These are phyloP conservation scores for Fusarium subtropicale DNA, from an alignment of 2,329 filamentous ascomycete species.

Conservation along the genomic window DNA sequence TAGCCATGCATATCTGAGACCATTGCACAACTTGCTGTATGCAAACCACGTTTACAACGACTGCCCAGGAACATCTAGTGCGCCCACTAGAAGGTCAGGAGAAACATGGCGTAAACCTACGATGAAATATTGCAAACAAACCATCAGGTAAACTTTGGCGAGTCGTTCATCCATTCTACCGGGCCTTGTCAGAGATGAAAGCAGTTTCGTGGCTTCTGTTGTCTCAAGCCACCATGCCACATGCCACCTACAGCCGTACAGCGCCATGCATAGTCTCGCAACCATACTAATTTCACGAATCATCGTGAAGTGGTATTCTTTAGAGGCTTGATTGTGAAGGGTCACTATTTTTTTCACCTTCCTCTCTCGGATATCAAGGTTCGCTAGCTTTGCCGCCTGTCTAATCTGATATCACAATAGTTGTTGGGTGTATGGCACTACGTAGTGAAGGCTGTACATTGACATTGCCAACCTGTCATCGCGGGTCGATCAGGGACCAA, in stretches of 20 bases:
- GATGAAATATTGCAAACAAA: not conserved
- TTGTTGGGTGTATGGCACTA: not conserved
- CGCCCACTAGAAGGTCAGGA: conserved; percentile 30
- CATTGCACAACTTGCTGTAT: not conserved
- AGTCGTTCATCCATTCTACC: conserved; percentile 9
- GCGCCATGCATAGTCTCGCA: conserved; percentile 4
- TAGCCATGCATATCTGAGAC: not conserved
- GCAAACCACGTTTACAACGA: not conserved
- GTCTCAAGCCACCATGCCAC: conserved; percentile 14
- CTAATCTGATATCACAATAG: conserved; percentile 11
- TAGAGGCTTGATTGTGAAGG: conserved; percentile 5
- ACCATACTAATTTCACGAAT: conserved; percentile 18
- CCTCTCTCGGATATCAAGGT: conserved; percentile 28
- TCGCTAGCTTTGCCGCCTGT: conserved; percentile 3
- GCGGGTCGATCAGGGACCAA: conserved; percentile 41
- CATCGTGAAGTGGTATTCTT: conserved; percentile 1
- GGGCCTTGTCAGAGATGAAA: not conserved
- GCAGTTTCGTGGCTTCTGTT: conserved; percentile 17
- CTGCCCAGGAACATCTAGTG: conserved; percentile 3
- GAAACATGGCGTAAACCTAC: conserved; percentile 28
- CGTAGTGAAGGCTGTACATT: not conserved
- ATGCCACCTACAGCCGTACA: not conserved
- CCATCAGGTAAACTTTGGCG: conserved; percentile 4
- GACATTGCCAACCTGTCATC: conserved; percentile 10
- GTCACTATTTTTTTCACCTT: conserved; percentile 26